These are phyloP conservation scores for Anisodus acutangulus DNA, from an alignment of 257 asterid species.

Conservation along the genomic window DNA sequence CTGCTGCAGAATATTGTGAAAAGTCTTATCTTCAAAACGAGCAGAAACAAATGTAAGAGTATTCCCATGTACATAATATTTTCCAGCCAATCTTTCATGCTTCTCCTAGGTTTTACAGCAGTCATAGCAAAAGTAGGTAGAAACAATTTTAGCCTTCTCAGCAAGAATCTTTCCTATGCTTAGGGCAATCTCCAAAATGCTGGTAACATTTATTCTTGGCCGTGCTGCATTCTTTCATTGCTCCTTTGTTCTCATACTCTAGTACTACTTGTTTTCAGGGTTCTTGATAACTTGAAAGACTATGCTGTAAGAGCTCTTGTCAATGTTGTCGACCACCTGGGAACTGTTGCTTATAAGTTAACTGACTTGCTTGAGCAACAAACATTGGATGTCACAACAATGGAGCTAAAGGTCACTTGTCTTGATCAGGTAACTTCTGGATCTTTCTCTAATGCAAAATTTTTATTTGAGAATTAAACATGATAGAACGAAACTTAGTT, in stretches of 20 bases:
- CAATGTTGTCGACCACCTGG: slow-evolving; percentile 94
- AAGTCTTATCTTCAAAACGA: slow-evolving; percentile 87
- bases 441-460: slow-evolving; percentile 27
- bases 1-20: slow-evolving; percentile 96
- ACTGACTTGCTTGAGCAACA: slow-evolving; percentile 85
- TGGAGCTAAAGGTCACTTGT: slow-evolving; percentile 68
- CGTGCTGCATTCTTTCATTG: slow-evolving; percentile 18
- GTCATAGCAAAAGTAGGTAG: neutral
- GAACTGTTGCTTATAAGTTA: slow-evolving; percentile 90
- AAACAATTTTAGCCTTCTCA: neutral
- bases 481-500: slow-evolving; percentile 36
- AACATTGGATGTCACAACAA: slow-evolving; percentile 64
- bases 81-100: slow-evolving; percentile 9
- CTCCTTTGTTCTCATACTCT: neutral
- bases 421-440: slow-evolving; percentile 64
- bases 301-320: slow-evolving; percentile 91
- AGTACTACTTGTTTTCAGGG: slow-evolving; percentile 50
- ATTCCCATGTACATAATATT: slow-evolving; percentile 9
- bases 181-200: slow-evolving; percentile 23
- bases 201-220: neutral
- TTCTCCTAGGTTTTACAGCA: neutral
- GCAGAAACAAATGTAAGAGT: slow-evolving; percentile 82
- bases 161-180: neutral
- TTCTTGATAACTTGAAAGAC: slow-evolving; percentile 86
- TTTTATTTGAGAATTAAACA: slow-evolving; percentile 18